Conservation (phyloP, 2,329 filamentous ascomycete genomes). For the Fusarium sp. region DNA sequence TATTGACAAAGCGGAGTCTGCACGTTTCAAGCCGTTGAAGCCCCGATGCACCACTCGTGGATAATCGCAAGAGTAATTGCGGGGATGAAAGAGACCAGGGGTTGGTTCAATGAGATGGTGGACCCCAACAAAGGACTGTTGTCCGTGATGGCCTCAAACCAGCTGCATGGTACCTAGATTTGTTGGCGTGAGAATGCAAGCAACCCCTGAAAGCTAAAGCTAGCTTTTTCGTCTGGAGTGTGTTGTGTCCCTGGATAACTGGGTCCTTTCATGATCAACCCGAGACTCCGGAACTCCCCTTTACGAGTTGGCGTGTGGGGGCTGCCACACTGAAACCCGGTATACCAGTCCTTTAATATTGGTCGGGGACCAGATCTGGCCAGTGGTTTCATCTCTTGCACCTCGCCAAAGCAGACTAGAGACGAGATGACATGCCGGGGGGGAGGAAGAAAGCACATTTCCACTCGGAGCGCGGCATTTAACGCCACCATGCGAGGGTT, state of each 20-base stretch:
- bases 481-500: conserved; percentile 18
- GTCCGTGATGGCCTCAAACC: conserved; percentile 20
- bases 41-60: conserved; percentile 15
- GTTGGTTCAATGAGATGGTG: too few relatives aligned
- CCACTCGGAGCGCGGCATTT: conserved; percentile 9
- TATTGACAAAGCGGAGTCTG: conserved; percentile 22
- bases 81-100: conserved; percentile 22
- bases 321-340: conserved; percentile 34
- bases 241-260: neutral
- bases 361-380: conserved; percentile 16
- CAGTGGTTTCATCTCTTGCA: conserved; percentile 23
- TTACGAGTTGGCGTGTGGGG: conserved; percentile 22
- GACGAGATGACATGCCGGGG: conserved; percentile 35
- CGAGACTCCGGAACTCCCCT: conserved; percentile 16
- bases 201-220: neutral
- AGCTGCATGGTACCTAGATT: conserved; percentile 3
- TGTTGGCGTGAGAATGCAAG: neutral
- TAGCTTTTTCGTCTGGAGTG: neutral
- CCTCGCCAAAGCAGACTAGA: conserved; percentile 15
- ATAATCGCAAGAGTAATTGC: conserved; percentile 17
- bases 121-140: conserved; percentile 10
- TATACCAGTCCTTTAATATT: conserved; percentile 26
- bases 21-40: conserved; percentile 29
- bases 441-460: neutral
- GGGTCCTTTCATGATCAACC: conserved; percentile 2